Conservation (phyloP, 2,329 filamentous ascomycete genomes). For the Lachnellula subtilissima region DNA sequence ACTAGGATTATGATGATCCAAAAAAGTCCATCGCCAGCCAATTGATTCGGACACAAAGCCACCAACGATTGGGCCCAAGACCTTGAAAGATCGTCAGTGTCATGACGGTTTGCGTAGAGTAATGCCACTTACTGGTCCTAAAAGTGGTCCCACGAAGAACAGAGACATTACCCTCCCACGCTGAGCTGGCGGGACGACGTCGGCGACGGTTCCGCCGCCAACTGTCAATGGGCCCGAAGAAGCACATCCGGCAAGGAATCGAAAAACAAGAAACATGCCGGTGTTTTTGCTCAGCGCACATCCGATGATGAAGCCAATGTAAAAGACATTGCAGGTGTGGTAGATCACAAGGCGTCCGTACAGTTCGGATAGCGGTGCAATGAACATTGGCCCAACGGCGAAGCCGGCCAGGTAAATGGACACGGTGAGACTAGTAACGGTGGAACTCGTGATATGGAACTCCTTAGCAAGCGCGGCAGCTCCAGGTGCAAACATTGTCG, state of each 20-base stretch:
- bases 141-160: constrained; percentile 21
- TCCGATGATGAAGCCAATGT: constrained; percentile 48
- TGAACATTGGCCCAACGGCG: constrained; percentile 22
- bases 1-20: constrained; percentile 35
- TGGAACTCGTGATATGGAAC: constrained; percentile 43
- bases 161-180: constrained; percentile 19
- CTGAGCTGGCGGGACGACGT: constrained; percentile 16
- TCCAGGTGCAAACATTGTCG: constrained; percentile 63
- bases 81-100: not conserved
- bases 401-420: constrained; percentile 26
- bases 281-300: constrained; percentile 47
- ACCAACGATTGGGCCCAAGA: constrained; percentile 28
- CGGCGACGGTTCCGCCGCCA: constrained; percentile 22
- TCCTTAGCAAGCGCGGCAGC: constrained; percentile 57
- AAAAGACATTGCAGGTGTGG: constrained; percentile 45
- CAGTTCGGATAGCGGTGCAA: constrained; percentile 53
- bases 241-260: constrained; percentile 53
- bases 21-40: constrained; percentile 38
- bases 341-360: constrained; percentile 51
- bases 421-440: constrained; percentile 54
- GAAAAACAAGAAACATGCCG: constrained; percentile 50
- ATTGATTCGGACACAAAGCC: constrained; percentile 33
- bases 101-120: not conserved
- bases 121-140: constrained; percentile 31
- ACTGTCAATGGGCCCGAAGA: constrained; percentile 32